A percentile compares a stretch with the other conserved stretches of the same genome.
phyloP scores from a whole-genome alignment of 1,139 yeast genomes.

The Ogataea hybrid region DNA sequence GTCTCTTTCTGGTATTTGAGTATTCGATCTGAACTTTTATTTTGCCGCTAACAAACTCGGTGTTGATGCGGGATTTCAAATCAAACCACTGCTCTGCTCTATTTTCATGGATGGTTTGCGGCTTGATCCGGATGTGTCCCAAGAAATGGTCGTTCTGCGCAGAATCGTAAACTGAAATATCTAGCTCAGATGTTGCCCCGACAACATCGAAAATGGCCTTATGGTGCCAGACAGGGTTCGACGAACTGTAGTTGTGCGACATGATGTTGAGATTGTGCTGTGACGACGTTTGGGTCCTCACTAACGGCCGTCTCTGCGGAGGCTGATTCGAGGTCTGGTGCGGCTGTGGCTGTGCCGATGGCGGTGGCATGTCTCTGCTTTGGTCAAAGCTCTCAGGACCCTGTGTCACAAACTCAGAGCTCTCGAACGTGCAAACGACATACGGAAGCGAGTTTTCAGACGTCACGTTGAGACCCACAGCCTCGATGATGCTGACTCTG shows the following conservation, averaged over 20 bases:
- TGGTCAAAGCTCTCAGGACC: slow-evolving; percentile 68
- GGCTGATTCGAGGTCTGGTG: slow-evolving; percentile 10
- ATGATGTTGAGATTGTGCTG: slow-evolving; percentile 24
- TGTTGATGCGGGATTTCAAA: slow-evolving; percentile 69
- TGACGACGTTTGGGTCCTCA: slow-evolving; percentile 29
- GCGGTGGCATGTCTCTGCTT: slow-evolving; percentile 21
- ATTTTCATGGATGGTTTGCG: slow-evolving; percentile 51
- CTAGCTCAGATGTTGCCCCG: slow-evolving; percentile 77
- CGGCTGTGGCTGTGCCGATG: slow-evolving; percentile 7
- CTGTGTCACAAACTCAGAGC: slow-evolving; percentile 84
- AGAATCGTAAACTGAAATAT: slow-evolving; percentile 84
- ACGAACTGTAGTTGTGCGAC: slow-evolving; percentile 35
- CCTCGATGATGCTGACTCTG: slow-evolving; percentile 77
- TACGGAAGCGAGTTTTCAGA: slow-evolving; percentile 68
- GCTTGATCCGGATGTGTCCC: slow-evolving; percentile 78
- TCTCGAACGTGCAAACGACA: slow-evolving; percentile 91
- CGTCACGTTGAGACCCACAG: slow-evolving; percentile 59
- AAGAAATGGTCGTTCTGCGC: slow-evolving; percentile 77
- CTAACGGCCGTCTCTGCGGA: slow-evolving; percentile 29
- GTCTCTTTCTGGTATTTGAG: slow-evolving; percentile 64
- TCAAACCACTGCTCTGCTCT: slow-evolving; percentile 66
- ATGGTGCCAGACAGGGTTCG: slow-evolving; percentile 86
- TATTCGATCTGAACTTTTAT: slow-evolving; percentile 74
- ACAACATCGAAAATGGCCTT: slow-evolving; percentile 91
- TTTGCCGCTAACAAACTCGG: slow-evolving; percentile 76